Evolutionary conservation across 768 basidiomycete genomes (phyloP), one percentile per base, ranked within the genome.

Genomic region (Boletus reticuloceps): DNA sequence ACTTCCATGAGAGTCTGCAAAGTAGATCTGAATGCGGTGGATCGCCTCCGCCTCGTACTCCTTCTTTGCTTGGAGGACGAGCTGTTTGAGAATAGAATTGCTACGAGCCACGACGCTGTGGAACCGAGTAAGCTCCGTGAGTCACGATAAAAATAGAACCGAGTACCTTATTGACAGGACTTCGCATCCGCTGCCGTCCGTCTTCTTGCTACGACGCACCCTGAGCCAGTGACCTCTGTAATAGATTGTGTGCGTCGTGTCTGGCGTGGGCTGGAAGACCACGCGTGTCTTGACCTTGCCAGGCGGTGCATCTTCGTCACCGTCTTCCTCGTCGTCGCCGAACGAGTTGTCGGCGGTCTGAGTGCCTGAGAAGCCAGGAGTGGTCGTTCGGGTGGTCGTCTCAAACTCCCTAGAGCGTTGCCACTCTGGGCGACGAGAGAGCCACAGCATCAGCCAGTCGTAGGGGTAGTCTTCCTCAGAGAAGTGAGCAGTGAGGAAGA

Each of bases 361-460:
- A 34, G 75, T 72, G 47, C 68, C 64, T 51, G 79, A 77, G 56
- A 81, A 77, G 22, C 84, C 82, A 4, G 86, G 82, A 4, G 82
- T 83, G 12, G 84, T 77, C 0, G 85, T 80, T 37, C 90, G 82
- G 13, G 90, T 92, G 17, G 91, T 93, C 0, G 90, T 91, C 74
- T 93, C 91, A 57, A 93, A 91, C 72, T 93, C 91, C 53, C 91
- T 83, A 9, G 90, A 91, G 38, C 89, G 86, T 65, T 92, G 90
- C 90, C 90, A 92, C 71, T 92, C 90, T 40, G 90, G 80, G 76
- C 88, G 81, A 49, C 89, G 85, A 41, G 89, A 89, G 47, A 93
- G 82, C 90, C 90, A 93, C 32, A 91, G 79, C 88, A 92, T 92
- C 50, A 93, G 79, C 90, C 90, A 93, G 72, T 93, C 90, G 62